Evolutionary conservation across 768 basidiomycete genomes (phyloP).

Genomic region (Mycena capillaripes): DNA sequence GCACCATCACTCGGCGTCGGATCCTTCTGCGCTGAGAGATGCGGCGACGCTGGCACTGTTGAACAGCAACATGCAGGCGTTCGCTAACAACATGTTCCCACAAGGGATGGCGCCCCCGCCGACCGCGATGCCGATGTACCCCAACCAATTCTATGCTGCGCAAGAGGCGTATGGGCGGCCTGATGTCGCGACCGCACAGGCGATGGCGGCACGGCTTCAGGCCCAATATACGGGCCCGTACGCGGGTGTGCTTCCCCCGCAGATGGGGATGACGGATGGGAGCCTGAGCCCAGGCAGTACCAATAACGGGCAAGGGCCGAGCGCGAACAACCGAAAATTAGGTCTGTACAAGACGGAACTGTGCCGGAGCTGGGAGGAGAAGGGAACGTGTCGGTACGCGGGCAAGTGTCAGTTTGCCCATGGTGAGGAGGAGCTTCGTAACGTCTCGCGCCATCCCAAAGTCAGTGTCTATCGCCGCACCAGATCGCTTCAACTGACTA

Average conservation of each 20-base stretch:
- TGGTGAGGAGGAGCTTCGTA: slow-evolving; percentile 89
- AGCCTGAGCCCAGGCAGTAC: slow-evolving; percentile 60
- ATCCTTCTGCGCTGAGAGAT: slow-evolving; percentile 84
- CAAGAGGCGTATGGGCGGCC: slow-evolving; percentile 69
- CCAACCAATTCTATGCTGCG: slow-evolving; percentile 77
- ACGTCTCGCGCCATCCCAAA: slow-evolving; percentile 91
- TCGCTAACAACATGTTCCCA: slow-evolving; percentile 69
- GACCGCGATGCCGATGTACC: slow-evolving; percentile 72
- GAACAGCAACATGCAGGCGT: slow-evolving; percentile 68
- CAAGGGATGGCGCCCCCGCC: slow-evolving; percentile 58
- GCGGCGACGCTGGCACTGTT: slow-evolving; percentile 76
- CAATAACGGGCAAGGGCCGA: slow-evolving; percentile 77
- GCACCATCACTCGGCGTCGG: slow-evolving; percentile 88
- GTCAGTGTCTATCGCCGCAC: slow-evolving; percentile 50
- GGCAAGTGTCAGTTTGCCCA: slow-evolving; percentile 95
- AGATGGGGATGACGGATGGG: slow-evolving; percentile 47
- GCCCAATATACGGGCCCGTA: slow-evolving; percentile 73
- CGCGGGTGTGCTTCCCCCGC: slow-evolving; percentile 48
- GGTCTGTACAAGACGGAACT: slow-evolving; percentile 93
- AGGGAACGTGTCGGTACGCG: slow-evolving; percentile 88
- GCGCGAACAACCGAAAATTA: slow-evolving; percentile 92
- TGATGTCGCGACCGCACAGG: slow-evolving; percentile 67
- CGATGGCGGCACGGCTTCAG: slow-evolving; percentile 75
- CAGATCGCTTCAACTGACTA: slow-evolving; percentile 35
- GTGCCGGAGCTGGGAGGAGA: slow-evolving; percentile 94